Evolutionary conservation across 441 rosid species (phyloP).

Genomic region (Geranium incanum): DNA sequence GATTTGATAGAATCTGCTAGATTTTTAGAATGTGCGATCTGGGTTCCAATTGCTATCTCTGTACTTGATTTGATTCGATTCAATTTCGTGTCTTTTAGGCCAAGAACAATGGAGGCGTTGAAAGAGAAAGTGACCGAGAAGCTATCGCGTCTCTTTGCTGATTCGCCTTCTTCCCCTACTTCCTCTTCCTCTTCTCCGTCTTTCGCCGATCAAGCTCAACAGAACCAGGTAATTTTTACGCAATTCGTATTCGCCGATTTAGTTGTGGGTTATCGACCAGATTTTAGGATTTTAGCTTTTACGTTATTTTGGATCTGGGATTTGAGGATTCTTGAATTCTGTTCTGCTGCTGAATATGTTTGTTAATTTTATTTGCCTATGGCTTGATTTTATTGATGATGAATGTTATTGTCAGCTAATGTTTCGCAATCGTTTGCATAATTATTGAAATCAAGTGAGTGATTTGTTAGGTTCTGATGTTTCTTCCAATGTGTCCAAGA

Average conservation of each 20-base stretch:
- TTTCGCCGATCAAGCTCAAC: conserved; percentile 27
- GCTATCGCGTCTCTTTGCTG: conserved; percentile 66
- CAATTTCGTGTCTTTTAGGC: not conserved
- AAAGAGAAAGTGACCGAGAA: conserved; percentile 65
- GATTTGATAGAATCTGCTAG: conserved; percentile 2
- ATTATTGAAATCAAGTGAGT: conserved; percentile 1
- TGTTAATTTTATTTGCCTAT: not conserved
- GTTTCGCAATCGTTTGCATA: not conserved
- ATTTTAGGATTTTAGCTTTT: not conserved
- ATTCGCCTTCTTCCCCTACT: conserved; percentile 37
- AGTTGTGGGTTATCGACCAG: not conserved
- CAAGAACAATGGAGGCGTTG: conserved; percentile 38
- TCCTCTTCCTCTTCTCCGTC: conserved; percentile 25
- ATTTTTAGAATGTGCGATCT: conserved; percentile 7
- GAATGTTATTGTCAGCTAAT: not conserved
- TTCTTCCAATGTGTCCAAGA: not conserved
- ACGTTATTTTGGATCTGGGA: not conserved
- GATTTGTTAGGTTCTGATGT: not conserved
- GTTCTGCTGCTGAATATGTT: not conserved
- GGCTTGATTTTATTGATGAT: not conserved
- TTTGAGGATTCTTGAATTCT: not conserved
- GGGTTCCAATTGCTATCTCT: not conserved
- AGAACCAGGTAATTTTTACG: conserved; percentile 32
- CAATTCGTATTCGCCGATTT: not conserved
- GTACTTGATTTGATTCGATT: not conserved